Evolutionary conservation across 2,329 filamentous ascomycete genomes (phyloP).

Genomic region (Diaporthe sp.): DNA sequence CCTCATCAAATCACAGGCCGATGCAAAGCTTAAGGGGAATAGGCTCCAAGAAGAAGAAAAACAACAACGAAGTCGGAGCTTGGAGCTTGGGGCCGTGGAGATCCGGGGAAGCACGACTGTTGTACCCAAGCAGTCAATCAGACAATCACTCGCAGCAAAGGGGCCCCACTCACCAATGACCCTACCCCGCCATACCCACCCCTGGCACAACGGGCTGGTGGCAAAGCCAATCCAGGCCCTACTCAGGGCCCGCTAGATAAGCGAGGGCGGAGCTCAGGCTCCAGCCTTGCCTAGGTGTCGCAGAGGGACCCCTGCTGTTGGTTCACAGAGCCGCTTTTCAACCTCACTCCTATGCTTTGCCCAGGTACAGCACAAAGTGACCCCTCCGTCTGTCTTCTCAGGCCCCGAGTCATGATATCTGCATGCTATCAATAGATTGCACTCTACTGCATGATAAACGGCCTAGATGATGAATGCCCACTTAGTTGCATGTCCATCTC

Average conservation of each 20-base stretch:
- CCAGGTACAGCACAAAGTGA: constrained; percentile 1
- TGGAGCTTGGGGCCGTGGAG: constrained; percentile 14
- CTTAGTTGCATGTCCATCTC: not conserved
- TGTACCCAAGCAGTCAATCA: constrained; percentile 19
- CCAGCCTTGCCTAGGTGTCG: not conserved
- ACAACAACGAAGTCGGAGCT: not conserved
- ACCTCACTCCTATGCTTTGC: constrained; percentile 11
- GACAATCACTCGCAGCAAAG: constrained; percentile 6
- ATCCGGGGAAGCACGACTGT: constrained; percentile 27
- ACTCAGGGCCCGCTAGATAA: not conserved
- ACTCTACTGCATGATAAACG: not conserved
- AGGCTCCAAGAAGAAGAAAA: not conserved
- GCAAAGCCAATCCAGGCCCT: constrained; percentile 10
- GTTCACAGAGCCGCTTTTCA: constrained; percentile 17
- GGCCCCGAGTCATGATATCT: not conserved
- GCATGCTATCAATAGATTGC: not conserved
- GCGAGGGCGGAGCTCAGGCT: constrained; percentile 16
- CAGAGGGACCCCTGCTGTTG: constrained; percentile 4
- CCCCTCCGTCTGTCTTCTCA: not conserved
- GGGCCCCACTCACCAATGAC: not conserved
- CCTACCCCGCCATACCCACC: constrained; percentile 22
- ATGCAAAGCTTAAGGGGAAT: constrained; percentile 18
- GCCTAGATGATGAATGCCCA: not conserved
- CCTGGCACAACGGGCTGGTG: not conserved
- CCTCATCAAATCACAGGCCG: not conserved